Evolutionary conservation across 2,329 filamentous ascomycete genomes (phyloP).

Genomic region (Anisogramma anomala): DNA sequence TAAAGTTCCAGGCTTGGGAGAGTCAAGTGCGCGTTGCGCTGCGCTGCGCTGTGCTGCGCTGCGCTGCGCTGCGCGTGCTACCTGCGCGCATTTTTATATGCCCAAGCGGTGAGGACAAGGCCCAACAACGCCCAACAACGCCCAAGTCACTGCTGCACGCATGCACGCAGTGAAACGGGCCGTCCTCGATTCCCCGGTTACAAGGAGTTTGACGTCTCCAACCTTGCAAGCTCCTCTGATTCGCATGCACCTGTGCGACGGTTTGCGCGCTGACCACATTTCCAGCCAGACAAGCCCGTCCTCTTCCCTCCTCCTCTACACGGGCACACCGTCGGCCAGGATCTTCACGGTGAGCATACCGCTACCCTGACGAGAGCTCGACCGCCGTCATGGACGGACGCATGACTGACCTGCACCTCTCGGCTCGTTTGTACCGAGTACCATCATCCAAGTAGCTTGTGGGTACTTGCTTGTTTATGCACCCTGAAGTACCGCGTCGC

Average conservation of each 20-base stretch:
- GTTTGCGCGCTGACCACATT: neutral
- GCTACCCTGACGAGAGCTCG: too few species aligned
- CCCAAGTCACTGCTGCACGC: conserved; percentile 1
- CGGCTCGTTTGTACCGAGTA: neutral
- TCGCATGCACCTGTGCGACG: neutral
- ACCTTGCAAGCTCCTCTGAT: neutral
- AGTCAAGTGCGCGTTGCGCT: conserved; percentile 2
- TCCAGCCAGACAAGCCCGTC: too few species aligned
- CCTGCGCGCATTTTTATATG: conserved; percentile 11
- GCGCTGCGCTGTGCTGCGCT: too few species aligned
- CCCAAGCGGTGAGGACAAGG: conserved; percentile 26
- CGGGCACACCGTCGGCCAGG: too few species aligned
- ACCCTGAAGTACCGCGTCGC: too few species aligned
- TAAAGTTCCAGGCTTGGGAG: neutral
- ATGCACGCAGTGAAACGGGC: conserved; percentile 8
- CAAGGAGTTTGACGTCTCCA: neutral
- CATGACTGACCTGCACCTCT: conserved; percentile 4
- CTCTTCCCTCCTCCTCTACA: too few species aligned
- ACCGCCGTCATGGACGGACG: too few species aligned
- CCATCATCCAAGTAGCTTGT: neutral
- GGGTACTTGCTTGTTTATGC: too few species aligned
- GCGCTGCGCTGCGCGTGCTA: conserved; percentile 15
- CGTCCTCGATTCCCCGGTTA: too few species aligned
- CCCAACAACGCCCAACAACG: conserved; percentile 2
- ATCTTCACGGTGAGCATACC: too few species aligned